Evolutionary conservation across 441 rosid species (phyloP).

Genomic region (Pelargonium exstipulatum): DNA sequence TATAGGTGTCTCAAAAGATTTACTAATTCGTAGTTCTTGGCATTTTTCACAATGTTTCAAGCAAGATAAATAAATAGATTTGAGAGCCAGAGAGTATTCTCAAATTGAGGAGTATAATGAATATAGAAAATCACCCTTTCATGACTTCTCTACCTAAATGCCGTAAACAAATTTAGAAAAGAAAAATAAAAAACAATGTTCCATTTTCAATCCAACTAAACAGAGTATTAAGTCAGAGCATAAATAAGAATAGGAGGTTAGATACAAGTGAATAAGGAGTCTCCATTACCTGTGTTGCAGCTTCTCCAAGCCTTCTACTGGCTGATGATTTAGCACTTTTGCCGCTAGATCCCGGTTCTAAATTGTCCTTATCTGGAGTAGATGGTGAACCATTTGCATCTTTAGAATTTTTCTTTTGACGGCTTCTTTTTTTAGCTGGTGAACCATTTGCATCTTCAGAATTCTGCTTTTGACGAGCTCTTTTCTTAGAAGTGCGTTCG

Average conservation of each 20-base stretch:
- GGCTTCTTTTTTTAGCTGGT: conserved; percentile 25
- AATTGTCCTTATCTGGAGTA: conserved; percentile 25
- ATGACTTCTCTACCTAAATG: not conserved
- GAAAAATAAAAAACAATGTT: too few relatives aligned
- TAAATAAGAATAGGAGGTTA: too few relatives aligned
- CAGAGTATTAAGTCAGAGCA: too few relatives aligned
- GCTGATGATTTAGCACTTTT: conserved; percentile 36
- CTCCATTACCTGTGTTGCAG: conserved; percentile 52
- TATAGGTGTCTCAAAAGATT: not conserved
- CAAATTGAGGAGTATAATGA: not conserved
- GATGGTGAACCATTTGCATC: conserved; percentile 21
- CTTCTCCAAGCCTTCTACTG: conserved; percentile 47
- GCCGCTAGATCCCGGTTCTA: conserved; percentile 31
- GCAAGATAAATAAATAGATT: not conserved
- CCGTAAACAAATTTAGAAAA: not conserved
- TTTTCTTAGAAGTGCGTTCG: conserved; percentile 22
- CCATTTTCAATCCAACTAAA: too few relatives aligned
- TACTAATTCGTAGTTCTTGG: not conserved
- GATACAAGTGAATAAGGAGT: not conserved
- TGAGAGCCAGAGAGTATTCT: not conserved
- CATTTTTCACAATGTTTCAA: not conserved
- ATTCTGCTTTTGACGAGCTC: conserved; percentile 22
- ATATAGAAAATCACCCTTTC: not conserved
- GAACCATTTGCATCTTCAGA: conserved; percentile 20
- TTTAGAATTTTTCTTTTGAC: conserved; percentile 22